Evolutionary conservation across 805 yeast genomes (phyloP).

Genomic region (Sugiyamaella boreocaroliniensis): DNA sequence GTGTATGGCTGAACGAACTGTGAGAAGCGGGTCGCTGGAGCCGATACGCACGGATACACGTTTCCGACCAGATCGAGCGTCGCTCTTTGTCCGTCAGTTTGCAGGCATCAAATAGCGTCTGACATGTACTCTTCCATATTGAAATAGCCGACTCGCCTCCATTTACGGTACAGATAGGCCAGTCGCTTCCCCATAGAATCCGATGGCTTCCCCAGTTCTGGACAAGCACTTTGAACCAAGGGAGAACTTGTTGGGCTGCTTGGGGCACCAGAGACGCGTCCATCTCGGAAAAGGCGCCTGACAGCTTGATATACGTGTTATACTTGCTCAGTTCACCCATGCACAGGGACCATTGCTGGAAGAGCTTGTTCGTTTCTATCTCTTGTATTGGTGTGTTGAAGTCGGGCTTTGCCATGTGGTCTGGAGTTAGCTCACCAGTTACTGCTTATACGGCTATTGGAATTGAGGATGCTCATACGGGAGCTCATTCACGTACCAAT

Average conservation of each 20-base stretch:
- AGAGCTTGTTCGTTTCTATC: constrained; percentile 3
- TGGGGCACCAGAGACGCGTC: not conserved
- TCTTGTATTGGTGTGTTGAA: constrained; percentile 15
- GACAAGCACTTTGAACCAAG: constrained; percentile 23
- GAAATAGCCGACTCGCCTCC: constrained; percentile 23
- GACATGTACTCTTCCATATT: constrained; percentile 6
- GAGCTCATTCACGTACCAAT: constrained; percentile 20
- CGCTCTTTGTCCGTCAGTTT: not conserved
- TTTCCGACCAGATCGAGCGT: too few relatives aligned
- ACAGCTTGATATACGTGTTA: constrained; percentile 33
- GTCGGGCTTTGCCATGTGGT: constrained; percentile 41
- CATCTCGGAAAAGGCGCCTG: constrained; percentile 40
- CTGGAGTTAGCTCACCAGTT: constrained; percentile 1
- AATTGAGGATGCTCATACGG: too few relatives aligned
- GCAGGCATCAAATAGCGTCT: not conserved
- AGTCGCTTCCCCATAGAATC: constrained; percentile 40
- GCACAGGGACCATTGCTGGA: constrained; percentile 10
- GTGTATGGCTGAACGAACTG: too few relatives aligned
- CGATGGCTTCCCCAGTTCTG: constrained; percentile 30
- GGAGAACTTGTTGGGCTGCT: constrained; percentile 3
- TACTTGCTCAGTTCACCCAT: not conserved
- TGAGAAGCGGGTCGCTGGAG: too few relatives aligned
- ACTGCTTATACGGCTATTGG: not conserved
- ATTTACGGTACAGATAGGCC: constrained; percentile 36
- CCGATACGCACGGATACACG: too few relatives aligned